A percentile compares a stretch with the other conserved stretches of the same genome.
Conservation (phyloP, 257 asterid genomes). For the Gardenia jasminoides region DNA sequence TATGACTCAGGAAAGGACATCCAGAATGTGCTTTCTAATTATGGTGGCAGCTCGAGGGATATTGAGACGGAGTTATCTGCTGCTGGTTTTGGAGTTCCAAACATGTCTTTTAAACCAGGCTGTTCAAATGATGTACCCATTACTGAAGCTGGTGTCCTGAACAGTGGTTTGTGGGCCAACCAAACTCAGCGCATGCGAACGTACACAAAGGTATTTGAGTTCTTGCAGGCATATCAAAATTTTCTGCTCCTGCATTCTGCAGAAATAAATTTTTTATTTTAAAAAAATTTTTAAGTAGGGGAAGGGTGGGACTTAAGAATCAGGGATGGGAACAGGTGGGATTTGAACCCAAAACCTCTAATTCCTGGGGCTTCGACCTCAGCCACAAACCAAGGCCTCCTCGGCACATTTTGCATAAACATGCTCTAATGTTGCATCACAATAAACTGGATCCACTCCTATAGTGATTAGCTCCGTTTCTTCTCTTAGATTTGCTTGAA, state of each 20-base stretch:
- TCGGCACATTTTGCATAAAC: neutral
- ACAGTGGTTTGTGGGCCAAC: conserved; percentile 72
- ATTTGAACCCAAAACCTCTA: too few relatives aligned
- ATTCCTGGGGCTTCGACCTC: too few relatives aligned
- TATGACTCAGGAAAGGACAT: conserved; percentile 90
- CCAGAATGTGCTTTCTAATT: conserved; percentile 73
- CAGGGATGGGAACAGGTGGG: too few relatives aligned
- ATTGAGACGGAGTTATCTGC: conserved; percentile 78
- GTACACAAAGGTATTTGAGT: conserved; percentile 67
- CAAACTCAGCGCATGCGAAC: conserved; percentile 95
- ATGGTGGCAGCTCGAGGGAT: conserved; percentile 63
- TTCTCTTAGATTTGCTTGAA: neutral
- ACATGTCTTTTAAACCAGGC: conserved; percentile 65
- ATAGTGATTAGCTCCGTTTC: neutral
- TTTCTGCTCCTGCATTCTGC: neutral
- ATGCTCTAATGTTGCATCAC: neutral
- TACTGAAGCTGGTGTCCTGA: conserved; percentile 56
- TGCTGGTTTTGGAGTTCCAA: conserved; percentile 70
- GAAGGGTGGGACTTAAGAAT: too few relatives aligned
- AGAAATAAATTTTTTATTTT: too few relatives aligned
- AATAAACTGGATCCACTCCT: neutral
- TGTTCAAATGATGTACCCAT: conserved; percentile 64
- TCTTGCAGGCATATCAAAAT: conserved; percentile 10
- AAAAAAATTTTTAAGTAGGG: too few relatives aligned
- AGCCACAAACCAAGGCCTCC: too few relatives aligned